Conservation (phyloP, 1,284 basidiomycete genomes). For the Trichosporon faecale region DNA sequence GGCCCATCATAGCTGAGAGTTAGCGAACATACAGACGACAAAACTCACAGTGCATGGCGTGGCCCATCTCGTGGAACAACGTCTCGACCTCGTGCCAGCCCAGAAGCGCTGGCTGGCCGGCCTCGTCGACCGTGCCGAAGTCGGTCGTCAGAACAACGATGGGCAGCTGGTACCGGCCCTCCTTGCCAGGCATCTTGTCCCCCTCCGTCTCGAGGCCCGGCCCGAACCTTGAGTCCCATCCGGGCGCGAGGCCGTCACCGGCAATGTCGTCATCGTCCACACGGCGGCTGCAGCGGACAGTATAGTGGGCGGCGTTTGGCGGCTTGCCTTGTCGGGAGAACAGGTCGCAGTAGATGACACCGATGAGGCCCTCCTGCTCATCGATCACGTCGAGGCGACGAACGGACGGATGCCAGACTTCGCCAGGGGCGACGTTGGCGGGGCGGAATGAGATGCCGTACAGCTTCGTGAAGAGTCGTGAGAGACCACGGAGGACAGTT, state of each 20-base stretch:
- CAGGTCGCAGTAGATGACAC: constrained; percentile 92
- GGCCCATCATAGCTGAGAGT: constrained; percentile 82
- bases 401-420: constrained; percentile 85
- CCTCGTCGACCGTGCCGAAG: constrained; percentile 62
- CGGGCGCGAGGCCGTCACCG: constrained; percentile 57
- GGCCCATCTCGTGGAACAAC: constrained; percentile 98
- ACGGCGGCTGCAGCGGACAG: constrained; percentile 87
- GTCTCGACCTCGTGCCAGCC: constrained; percentile 95
- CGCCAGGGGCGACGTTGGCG: constrained; percentile 65
- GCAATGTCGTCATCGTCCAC: constrained; percentile 82
- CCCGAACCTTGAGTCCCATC: constrained; percentile 45
- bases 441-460: constrained; percentile 78
- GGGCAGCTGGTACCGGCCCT: constrained; percentile 79
- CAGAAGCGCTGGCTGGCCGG: constrained; percentile 65
- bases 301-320: constrained; percentile 92
- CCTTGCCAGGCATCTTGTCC: constrained; percentile 54
- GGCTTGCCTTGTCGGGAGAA: constrained; percentile 83
- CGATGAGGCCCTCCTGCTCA: constrained; percentile 77
- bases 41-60: constrained; percentile 93
- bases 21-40: neutral
- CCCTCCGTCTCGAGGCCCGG: constrained; percentile 45
- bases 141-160: constrained; percentile 89
- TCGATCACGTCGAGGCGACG: constrained; percentile 83
- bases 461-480: constrained; percentile 74
- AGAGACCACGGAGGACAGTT: constrained; percentile 80